These are phyloP conservation scores for Pleurotus djamor DNA, from an alignment of 768 basidiomycete species.

Conservation along the genomic window DNA sequence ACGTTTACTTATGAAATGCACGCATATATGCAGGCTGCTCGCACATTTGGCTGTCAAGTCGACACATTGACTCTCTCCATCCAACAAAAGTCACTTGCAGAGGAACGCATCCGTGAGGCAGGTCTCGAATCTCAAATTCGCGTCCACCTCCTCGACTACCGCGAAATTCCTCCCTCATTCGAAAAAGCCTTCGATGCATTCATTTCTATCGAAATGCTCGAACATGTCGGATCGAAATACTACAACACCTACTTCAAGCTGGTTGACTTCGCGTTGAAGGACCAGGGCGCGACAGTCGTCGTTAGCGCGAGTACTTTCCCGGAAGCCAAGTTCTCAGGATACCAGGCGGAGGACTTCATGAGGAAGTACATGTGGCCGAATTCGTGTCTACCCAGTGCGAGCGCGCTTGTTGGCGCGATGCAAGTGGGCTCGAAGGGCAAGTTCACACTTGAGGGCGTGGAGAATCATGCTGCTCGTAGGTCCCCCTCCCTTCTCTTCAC, in stretches of 20 bases:
- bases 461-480: conserved; percentile 81
- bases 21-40: conserved; percentile 52
- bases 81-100: conserved; percentile 86
- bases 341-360: conserved; percentile 85
- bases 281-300: conserved; percentile 62
- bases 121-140: conserved; percentile 71
- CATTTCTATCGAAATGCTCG: conserved; percentile 81
- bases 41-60: conserved; percentile 75
- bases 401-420: conserved; percentile 74
- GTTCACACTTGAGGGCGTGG: conserved; percentile 81
- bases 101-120: conserved; percentile 74
- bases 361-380: conserved; percentile 89
- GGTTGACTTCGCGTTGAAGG: conserved; percentile 76
- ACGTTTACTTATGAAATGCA: too few relatives aligned
- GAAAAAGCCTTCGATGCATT: conserved; percentile 80
- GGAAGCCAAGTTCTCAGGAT: conserved; percentile 62
- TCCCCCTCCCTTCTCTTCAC: background rate
- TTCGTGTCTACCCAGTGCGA: conserved; percentile 84
- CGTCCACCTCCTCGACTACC: conserved; percentile 89
- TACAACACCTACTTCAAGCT: conserved; percentile 76
- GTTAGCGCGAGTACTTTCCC: conserved; percentile 72
- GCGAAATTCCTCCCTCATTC: conserved; percentile 81
- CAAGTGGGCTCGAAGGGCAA: conserved; percentile 67
- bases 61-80: conserved; percentile 87
- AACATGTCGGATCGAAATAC: conserved; percentile 57